Evolutionary conservation across 2,329 filamentous ascomycete genomes (phyloP).

Genomic region (Colletotrichum orchidophilum): DNA sequence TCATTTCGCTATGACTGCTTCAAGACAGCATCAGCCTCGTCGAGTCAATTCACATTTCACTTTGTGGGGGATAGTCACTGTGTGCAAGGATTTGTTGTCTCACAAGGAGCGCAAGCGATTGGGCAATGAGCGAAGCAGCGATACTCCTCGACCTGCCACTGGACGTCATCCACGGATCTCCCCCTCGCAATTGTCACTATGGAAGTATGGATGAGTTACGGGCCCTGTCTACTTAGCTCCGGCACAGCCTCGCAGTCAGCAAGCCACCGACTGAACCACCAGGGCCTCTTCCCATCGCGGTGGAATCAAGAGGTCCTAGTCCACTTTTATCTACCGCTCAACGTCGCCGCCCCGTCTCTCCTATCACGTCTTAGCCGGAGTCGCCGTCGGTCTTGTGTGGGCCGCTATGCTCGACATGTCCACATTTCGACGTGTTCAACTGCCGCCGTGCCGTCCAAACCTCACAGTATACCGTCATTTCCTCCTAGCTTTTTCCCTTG

Average conservation of each 20-base stretch:
- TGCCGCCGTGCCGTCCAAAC: constrained; percentile 22
- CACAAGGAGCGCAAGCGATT: constrained; percentile 34
- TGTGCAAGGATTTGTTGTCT: constrained; percentile 25
- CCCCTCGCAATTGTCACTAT: background rate
- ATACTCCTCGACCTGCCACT: constrained; percentile 17
- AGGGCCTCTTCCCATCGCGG: constrained; percentile 17
- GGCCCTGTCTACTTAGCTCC: constrained; percentile 26
- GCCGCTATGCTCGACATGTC: constrained; percentile 14
- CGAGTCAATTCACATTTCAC: constrained; percentile 3
- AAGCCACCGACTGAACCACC: constrained; percentile 34
- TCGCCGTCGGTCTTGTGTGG: constrained; percentile 32
- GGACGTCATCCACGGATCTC: constrained; percentile 8
- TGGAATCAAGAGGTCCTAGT: constrained; percentile 16
- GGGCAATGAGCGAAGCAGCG: constrained; percentile 29
- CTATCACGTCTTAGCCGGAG: constrained; percentile 30
- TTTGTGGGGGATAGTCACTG: constrained; percentile 28
- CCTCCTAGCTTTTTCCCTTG: background rate
- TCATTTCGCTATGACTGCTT: constrained; percentile 1
- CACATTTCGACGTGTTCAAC: constrained; percentile 22
- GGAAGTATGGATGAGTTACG: constrained; percentile 13
- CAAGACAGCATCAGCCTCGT: constrained; percentile 15
- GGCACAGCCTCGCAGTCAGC: constrained; percentile 33
- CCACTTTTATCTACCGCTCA: constrained; percentile 30
- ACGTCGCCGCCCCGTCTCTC: constrained; percentile 26
- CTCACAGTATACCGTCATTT: background rate